phyloP scores from a whole-genome alignment of 2,329 filamentous ascomycete genomes.

The Neocatenulostroma microsporum region DNA sequence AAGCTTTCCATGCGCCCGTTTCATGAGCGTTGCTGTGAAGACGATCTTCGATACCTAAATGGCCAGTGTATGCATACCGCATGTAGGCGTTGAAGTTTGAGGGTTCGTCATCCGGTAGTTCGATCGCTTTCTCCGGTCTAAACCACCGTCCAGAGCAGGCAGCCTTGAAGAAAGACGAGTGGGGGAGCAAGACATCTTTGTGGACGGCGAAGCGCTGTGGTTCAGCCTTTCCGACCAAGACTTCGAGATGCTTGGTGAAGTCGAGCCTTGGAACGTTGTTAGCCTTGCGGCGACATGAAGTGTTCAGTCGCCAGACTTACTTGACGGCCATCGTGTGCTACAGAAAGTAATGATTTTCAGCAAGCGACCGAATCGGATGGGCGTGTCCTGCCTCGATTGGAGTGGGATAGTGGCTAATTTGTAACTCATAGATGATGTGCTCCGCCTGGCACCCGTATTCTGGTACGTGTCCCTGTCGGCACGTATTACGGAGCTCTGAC shows the following conservation, averaged over 20 bases:
- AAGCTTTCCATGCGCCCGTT: too few relatives aligned
- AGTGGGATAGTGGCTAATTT: too few relatives aligned
- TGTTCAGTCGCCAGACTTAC: constrained; percentile 57
- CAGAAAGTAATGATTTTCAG: too few relatives aligned
- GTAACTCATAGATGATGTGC: too few relatives aligned
- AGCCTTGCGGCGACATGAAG: too few relatives aligned
- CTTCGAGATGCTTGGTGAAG: background rate
- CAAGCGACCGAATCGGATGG: too few relatives aligned
- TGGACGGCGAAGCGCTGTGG: constrained; percentile 7
- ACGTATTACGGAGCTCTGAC: too few relatives aligned
- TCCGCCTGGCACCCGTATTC: too few relatives aligned
- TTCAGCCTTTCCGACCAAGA: constrained; percentile 6
- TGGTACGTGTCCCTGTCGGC: too few relatives aligned
- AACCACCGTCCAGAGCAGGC: too few relatives aligned
- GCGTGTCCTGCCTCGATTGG: too few relatives aligned
- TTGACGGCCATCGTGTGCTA: too few relatives aligned
- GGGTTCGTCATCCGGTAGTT: background rate
- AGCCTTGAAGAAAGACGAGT: constrained; percentile 10
- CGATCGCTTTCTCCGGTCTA: background rate
- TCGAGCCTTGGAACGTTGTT: constrained; percentile 6
- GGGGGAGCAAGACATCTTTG: constrained; percentile 6
- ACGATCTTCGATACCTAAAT: background rate
- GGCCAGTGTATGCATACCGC: background rate
- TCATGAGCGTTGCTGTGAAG: background rate
- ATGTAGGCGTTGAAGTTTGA: background rate